Base-by-base conservation (phyloP, 768 basidiomycete species). In the Coprinellus aureogranulatus region DNA sequence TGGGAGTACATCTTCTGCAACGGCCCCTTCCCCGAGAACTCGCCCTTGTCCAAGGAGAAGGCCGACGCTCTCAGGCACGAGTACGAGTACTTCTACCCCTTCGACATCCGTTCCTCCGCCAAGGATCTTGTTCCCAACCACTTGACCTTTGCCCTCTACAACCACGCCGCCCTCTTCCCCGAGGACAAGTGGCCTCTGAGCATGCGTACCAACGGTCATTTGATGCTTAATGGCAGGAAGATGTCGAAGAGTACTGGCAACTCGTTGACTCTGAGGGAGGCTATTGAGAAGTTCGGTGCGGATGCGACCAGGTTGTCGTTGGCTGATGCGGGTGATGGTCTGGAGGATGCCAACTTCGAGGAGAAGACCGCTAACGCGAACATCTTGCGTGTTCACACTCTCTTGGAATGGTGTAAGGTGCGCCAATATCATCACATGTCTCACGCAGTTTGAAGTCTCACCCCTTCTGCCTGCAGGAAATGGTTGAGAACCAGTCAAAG, bases 301-400 rank as follows among this genome's bases (percentile, higher is more conserved):
- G 97, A 98, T 70, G 92, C 95, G 30, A 95, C 90, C 66, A 81
- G 97, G 55, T 73, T 99, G 76, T 82, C 87, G 20, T 80, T 99
- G 72, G 97, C 97, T 25, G 96, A 98, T 76, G 94, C 94, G 26
- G 97, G 97, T 14, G 97, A 99, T 70, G 93, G 94, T 51, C 82
- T 98, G 64, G 95, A 97, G 72, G 97, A 99, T 73, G 96, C 96
- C 45, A 99, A 99, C 78, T 99, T 98, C 66, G 97, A 99, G 68
- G 96, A 98, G 80, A 91, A 94, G 77, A 91, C 89, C 4, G 97
- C 97, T 18, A 99, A 98, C 69, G 94, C 97, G 11, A 94, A 92
- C 60, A 98, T 99, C 68, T 72, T 98, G 68, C 83, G 97, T 52
- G 77, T 99, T 60, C 89, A 95, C 69, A 98, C 96, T 0, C 75